Base-by-base conservation (phyloP, 2,329 filamentous ascomycete species). In the Pseudogymnoascus sp. region DNA sequence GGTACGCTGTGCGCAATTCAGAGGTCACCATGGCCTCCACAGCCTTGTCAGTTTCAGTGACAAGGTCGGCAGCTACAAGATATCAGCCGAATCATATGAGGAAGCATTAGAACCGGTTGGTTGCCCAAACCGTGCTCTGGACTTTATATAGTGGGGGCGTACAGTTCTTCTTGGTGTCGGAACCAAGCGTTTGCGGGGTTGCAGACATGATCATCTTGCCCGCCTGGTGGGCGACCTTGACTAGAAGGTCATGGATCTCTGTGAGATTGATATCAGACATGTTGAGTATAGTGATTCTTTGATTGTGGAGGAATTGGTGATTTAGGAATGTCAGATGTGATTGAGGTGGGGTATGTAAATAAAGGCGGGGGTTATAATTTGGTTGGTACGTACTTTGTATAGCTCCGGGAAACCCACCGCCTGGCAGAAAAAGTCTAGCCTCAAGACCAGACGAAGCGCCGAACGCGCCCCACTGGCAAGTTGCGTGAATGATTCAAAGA, bases 11-110 rank as follows among this genome's bases (percentile, higher is more conserved):
- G 2, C 75, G 76, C 12, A 89, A 80, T 42, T 78, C 78, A 14
- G 76, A 72, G 6, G 80, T 82, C 62, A 88, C 83, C 77, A 86
- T 84, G 61, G 79, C 77, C 73, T 89, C 86, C 61, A 89, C 84
- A 11, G 83, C 84, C 71, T 85, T 80, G 75, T 89, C 86, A 18
- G 84, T 83, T 72, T 88, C 86, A 23, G 86, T 89, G 43, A 89
- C 86, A 60, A 89, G 83, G 71, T 89, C 86, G 69, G 84, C 84
- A 62, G 86, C 86, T 88, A 68, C 59, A 61, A 62, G 53, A 63
- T 62, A 66, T 65, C 43, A 65, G 53, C 12, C 23, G 31, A 18
- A 36, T 59, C 49, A 56, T 56, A 36, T 31, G 9, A 12, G 12
- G 18, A 43, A 28, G 25, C 0, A 62, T 25, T 25, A 8, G 59